Evolutionary conservation across 1,284 basidiomycete genomes (phyloP).

Genomic region (Leccinum olivaceoglutinosum): DNA sequence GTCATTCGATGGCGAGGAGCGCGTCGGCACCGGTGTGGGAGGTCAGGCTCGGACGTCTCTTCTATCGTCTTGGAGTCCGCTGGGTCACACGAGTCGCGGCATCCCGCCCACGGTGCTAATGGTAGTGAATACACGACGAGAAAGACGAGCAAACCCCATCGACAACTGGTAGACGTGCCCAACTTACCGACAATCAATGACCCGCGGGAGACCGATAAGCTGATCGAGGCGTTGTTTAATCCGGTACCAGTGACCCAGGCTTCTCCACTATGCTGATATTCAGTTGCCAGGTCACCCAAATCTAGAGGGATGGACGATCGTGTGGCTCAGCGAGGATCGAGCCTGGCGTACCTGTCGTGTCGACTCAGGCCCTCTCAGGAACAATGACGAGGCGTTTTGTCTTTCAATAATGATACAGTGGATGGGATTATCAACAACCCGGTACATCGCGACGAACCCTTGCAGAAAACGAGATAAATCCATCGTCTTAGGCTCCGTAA

Average conservation of each 20-base stretch:
- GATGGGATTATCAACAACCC: conserved; percentile 9
- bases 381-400: too few species aligned
- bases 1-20: conserved; percentile 10
- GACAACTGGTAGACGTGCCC: conserved; percentile 39
- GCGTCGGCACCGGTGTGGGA: conserved; percentile 28
- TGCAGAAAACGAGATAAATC: background rate
- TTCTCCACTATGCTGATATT: too few species aligned
- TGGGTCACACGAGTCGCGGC: conserved; percentile 4
- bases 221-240: conserved; percentile 76
- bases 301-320: too few species aligned
- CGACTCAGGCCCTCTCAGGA: background rate
- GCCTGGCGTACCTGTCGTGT: background rate
- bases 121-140: background rate
- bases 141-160: conserved; percentile 18
- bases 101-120: background rate
- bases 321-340: too few species aligned
- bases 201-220: conserved; percentile 56
- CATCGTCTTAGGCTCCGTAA: conserved; percentile 3
- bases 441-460: conserved; percentile 12
- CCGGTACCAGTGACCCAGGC: conserved; percentile 35
- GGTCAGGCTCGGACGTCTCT: conserved; percentile 21
- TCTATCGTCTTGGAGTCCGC: conserved; percentile 18
- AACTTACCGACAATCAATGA: conserved; percentile 48
- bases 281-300: too few species aligned
- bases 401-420: conserved; percentile 7